Conservation (phyloP, 1,284 basidiomycete genomes). For the Stereum hirsutum region DNA sequence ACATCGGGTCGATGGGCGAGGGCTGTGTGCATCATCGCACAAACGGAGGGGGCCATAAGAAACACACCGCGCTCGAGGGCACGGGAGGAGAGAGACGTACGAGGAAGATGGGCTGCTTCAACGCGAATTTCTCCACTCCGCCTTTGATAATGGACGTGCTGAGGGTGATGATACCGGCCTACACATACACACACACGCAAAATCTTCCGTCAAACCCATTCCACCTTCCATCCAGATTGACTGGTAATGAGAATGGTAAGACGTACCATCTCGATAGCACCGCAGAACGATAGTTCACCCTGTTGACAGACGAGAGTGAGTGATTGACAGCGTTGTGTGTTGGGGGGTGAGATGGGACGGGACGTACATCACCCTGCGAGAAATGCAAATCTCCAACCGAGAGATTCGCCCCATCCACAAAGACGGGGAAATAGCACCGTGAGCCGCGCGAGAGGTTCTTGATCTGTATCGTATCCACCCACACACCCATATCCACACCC, state of each 20-base stretch:
- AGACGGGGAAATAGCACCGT: constrained; percentile 73
- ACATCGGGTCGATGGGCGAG: constrained; percentile 67
- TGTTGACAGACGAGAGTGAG: not conserved
- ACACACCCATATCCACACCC: not conserved
- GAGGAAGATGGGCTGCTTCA: constrained; percentile 71
- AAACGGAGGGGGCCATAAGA: not conserved
- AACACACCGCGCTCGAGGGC: not conserved
- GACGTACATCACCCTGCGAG: constrained; percentile 67
- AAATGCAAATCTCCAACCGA: constrained; percentile 79
- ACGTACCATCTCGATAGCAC: constrained; percentile 69
- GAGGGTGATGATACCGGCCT: constrained; percentile 74
- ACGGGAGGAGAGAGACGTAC: constrained; percentile 20
- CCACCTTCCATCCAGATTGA: no score
- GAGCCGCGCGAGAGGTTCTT: constrained; percentile 67
- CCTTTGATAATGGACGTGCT: constrained; percentile 68
- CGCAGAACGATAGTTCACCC: constrained; percentile 51
- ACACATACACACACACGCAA: not conserved
- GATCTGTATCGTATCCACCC: constrained; percentile 33
- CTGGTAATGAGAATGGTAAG: not conserved
- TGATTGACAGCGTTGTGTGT: not conserved
- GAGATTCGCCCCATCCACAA: constrained; percentile 66
- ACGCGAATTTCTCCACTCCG: constrained; percentile 64
- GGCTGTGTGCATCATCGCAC: constrained; percentile 29
- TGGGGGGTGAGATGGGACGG: not conserved
- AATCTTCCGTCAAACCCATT: no score